A percentile compares a stretch with the other conserved stretches of the same genome.
phyloP scores from a whole-genome alignment of 1,284 basidiomycete genomes.

The Vanrija sp. region DNA sequence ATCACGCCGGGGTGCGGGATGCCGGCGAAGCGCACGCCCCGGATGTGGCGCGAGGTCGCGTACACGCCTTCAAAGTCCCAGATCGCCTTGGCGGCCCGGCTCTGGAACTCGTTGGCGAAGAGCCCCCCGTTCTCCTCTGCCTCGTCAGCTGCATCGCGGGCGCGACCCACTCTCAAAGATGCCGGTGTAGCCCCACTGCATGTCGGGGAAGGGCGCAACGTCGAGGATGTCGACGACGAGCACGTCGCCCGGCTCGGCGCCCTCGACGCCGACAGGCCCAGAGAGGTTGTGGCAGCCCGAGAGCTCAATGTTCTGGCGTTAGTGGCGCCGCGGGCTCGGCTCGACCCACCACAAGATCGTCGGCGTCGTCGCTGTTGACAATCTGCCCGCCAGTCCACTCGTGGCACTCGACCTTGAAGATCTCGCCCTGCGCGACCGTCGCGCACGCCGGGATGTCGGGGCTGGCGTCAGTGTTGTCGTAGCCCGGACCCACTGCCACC shows the following conservation, averaged over 20 bases:
- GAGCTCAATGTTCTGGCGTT: constrained; percentile 11
- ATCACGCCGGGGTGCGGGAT: constrained; percentile 71
- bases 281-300: constrained; percentile 60
- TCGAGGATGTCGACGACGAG: constrained; percentile 51
- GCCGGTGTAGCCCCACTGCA: constrained; percentile 76
- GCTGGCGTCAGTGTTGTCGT: neutral
- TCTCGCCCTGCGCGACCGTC: constrained; percentile 47
- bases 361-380: constrained; percentile 63
- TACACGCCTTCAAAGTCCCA: constrained; percentile 71
- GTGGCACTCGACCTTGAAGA: constrained; percentile 72
- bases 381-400: constrained; percentile 67
- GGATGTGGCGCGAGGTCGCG: constrained; percentile 67
- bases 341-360: constrained; percentile 23
- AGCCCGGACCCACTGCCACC: constrained; percentile 3
- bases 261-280: constrained; percentile 68
- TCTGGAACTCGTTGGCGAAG: constrained; percentile 27
- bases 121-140: constrained; percentile 11
- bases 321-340: too few species aligned
- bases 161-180: constrained; percentile 22
- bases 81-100: constrained; percentile 68
- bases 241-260: constrained; percentile 71
- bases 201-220: constrained; percentile 68
- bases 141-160: neutral
- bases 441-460: constrained; percentile 11
- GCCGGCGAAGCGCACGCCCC: constrained; percentile 72